These are phyloP conservation scores for Solanum bulbocastanum DNA, from an alignment of 257 asterid species.

Conservation along the genomic window DNA sequence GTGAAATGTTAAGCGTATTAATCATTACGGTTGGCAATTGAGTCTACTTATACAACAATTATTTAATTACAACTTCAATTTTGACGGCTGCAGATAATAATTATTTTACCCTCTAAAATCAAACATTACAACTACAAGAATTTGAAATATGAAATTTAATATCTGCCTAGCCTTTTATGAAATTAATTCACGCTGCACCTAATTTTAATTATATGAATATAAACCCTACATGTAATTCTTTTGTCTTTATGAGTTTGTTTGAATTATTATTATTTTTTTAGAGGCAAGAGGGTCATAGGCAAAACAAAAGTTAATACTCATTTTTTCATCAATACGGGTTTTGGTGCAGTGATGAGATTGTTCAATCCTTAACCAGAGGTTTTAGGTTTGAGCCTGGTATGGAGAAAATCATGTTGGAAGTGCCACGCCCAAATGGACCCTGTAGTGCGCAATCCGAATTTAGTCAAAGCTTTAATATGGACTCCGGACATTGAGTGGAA, in stretches of 20 bases:
- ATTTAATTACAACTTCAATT: not conserved
- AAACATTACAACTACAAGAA: not conserved
- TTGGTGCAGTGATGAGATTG: no score
- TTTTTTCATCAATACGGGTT: not conserved
- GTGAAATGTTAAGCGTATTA: not conserved
- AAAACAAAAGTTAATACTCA: not conserved
- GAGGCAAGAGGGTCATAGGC: not conserved
- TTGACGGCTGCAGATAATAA: not conserved
- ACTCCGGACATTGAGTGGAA: not conserved
- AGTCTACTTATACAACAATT: not conserved
- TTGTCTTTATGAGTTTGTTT: not conserved
- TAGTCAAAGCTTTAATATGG: not conserved
- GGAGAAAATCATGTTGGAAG: not conserved
- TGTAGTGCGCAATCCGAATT: not conserved
- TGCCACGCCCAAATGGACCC: not conserved
- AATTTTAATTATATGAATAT: not conserved
- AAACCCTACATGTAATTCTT: not conserved
- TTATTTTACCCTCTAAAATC: not conserved
- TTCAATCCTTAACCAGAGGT: not conserved
- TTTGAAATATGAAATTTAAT: not conserved
- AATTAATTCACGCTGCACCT: not conserved
- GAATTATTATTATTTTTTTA: no score
- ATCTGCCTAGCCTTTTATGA: not conserved
- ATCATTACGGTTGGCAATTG: not conserved
- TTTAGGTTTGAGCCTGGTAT: not conserved